phyloP scores from a whole-genome alignment of 2,329 filamentous ascomycete species.

The Falciphora oryzae region DNA sequence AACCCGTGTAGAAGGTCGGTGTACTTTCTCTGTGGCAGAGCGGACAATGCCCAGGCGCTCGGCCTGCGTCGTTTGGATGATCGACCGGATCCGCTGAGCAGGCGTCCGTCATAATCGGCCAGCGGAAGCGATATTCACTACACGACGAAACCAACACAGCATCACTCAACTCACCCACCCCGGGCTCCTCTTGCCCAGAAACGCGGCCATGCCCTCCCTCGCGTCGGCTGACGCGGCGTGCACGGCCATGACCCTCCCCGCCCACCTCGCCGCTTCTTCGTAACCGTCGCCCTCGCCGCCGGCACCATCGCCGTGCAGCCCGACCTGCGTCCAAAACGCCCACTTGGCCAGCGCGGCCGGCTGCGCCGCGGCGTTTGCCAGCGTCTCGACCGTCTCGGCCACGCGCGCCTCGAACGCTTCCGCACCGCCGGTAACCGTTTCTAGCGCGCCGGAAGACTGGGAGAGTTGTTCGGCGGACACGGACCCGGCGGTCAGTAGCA shows the following conservation, averaged over 20 bases:
- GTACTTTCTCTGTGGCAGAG: no score
- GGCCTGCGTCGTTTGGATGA: no score
- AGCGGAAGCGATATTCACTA: no score
- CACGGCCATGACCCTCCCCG: conserved; percentile 23
- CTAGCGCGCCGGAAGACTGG: conserved; percentile 22
- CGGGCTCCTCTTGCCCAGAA: conserved; percentile 21
- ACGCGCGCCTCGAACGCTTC: conserved; percentile 21
- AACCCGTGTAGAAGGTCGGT: no score
- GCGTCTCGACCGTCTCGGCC: conserved; percentile 18
- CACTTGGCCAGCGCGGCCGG: conserved; percentile 29
- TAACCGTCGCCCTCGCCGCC: conserved; percentile 19
- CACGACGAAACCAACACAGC: no score
- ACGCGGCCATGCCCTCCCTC: conserved; percentile 23
- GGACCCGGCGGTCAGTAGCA: conserved; percentile 24
- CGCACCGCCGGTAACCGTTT: conserved; percentile 16
- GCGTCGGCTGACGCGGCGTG: conserved; percentile 25
- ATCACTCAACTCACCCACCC: conserved; percentile 17
- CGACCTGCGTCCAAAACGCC: conserved; percentile 29
- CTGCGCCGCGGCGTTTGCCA: conserved; percentile 21
- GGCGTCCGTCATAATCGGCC: no score
- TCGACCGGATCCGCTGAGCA: no score
- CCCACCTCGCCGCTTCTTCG: conserved; percentile 22
- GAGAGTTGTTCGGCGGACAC: conserved; percentile 19
- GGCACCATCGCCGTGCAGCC: conserved; percentile 12
- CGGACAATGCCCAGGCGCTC: no score